Evolutionary conservation across 768 basidiomycete species (phyloP).

Genomic region (Cubamyces lactineus): DNA sequence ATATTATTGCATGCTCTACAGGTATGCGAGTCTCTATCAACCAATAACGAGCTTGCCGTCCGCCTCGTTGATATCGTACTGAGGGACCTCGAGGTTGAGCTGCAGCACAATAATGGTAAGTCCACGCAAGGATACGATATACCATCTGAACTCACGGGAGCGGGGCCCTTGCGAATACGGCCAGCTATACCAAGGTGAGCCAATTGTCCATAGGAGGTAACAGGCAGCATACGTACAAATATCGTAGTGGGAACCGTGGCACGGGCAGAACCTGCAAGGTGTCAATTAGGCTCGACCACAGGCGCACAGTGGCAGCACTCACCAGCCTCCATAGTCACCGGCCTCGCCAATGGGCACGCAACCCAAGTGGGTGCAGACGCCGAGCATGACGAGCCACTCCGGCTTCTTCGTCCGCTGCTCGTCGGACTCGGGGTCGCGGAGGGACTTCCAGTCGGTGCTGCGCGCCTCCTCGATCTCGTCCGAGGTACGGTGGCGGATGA

Average conservation of each 20-base stretch:
- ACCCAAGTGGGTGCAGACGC: constrained; percentile 96
- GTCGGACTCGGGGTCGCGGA: constrained; percentile 93
- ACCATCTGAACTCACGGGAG: constrained; percentile 67
- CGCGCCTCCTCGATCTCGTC: constrained; percentile 94
- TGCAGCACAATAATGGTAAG: constrained; percentile 33
- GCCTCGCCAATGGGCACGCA: constrained; percentile 98
- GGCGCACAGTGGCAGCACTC: constrained; percentile 33
- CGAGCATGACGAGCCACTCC: constrained; percentile 93
- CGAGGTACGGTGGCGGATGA: constrained; percentile 94
- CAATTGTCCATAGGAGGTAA: constrained; percentile 1
- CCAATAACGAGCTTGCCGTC: constrained; percentile 89
- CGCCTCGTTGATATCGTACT: constrained; percentile 84
- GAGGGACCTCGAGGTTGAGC: constrained; percentile 95
- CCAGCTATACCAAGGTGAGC: constrained; percentile 59
- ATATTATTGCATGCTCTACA: constrained; percentile 25
- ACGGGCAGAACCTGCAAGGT: constrained; percentile 83
- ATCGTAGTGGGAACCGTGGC: constrained; percentile 98
- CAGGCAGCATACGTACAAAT: constrained; percentile 66
- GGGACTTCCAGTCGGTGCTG: constrained; percentile 75
- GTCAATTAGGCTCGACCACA: neutral
- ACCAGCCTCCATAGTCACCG: constrained; percentile 98
- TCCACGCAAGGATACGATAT: constrained; percentile 12
- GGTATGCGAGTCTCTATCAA: constrained; percentile 41
- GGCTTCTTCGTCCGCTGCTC: constrained; percentile 89
- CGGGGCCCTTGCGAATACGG: constrained; percentile 94